Evolutionary conservation across 371 early-diverging fungal genomes (phyloP), one percentile per base, ranked within the genome.

Genomic region (Mortierella sp.): DNA sequence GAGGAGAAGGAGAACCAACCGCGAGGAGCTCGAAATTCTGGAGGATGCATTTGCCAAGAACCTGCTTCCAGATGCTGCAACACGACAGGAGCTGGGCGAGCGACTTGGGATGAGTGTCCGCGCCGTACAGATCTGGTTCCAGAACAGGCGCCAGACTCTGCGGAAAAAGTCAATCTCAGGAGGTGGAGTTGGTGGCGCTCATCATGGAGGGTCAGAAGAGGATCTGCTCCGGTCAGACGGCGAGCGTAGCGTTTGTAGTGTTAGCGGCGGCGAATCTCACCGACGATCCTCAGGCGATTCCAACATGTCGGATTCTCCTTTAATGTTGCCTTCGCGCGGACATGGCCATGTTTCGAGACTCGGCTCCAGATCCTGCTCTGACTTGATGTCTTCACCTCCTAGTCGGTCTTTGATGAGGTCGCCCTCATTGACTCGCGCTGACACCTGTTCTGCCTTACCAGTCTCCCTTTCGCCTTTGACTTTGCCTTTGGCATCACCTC

Each of bases 121-220:
- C 65, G 92, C 94, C 13, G 96, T 98, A 10, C 97, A 99, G 89
- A 95, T 98, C 60, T 98, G 99, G 99, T 99, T 99, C 91, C 99
- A 99, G 88, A 99, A 99, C 90, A 93, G 96, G 71, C 92, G 99
- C 1, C 86, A 85, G 74, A 78, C 74, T 1, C 48, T 85, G 34
- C 72, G 86, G 26, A 85, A 85, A 71, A 85, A 85, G 60, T 85
- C 86, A 10, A 45, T 81, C 45, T 81, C 81, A 21, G 77, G 76
- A 14, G 31, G 38, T 9, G 68, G 71, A 16, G 19, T 31, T 42
- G 45, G 28, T n/a, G 72, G 78, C 34, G 70, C 47, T 7, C 78
- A 78, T n/a, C 71, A 55, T 5, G 55, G 38, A 24, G 74, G 78
- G 14, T 80, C 78, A 5, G 81, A 84, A 44, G 81, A 84, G 16